Evolutionary conservation across 129 eudicot genomes (phyloP).

Genomic region (Pseudognaphalium luteoalbum): DNA sequence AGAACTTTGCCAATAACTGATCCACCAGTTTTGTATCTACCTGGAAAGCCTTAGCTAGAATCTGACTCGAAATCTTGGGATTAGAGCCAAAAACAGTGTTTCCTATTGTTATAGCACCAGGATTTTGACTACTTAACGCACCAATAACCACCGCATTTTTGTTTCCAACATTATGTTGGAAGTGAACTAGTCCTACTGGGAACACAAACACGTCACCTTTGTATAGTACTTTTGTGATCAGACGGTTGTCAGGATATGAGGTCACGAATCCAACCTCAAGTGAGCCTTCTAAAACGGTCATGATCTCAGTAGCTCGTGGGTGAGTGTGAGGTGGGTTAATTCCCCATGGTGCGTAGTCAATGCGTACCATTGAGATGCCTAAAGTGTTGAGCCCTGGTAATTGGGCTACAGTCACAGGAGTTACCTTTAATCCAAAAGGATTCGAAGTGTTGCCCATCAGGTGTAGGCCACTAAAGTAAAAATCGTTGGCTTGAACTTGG

Average conservation of each 20-base stretch:
- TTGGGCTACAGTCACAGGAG: constrained; percentile 39
- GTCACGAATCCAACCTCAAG: constrained; percentile 43
- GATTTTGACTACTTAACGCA: constrained; percentile 43
- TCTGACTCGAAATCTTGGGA: constrained; percentile 25
- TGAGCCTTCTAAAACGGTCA: constrained; percentile 41
- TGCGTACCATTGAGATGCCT: constrained; percentile 43
- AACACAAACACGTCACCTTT: constrained; percentile 46
- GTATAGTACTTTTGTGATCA: constrained; percentile 32
- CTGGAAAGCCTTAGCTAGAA: constrained; percentile 40
- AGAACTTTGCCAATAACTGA: constrained; percentile 35
- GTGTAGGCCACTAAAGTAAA: constrained; percentile 44
- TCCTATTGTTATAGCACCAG: constrained; percentile 37
- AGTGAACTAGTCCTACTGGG: constrained; percentile 45
- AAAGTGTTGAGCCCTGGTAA: constrained; percentile 47
- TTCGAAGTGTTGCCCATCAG: constrained; percentile 45
- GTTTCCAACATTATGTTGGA: constrained; percentile 38
- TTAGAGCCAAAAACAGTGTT: constrained; percentile 46
- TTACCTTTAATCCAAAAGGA: constrained; percentile 33
- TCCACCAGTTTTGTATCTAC: constrained; percentile 41
- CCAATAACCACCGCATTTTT: constrained; percentile 32
- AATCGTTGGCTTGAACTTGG: constrained; percentile 36
- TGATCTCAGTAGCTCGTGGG: constrained; percentile 47
- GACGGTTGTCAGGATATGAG: constrained; percentile 36
- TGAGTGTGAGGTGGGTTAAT: constrained; percentile 45
- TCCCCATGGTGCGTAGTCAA: constrained; percentile 45